Evolutionary conservation across 306 rosid species (phyloP).

Genomic region (Parietaria judaica): DNA sequence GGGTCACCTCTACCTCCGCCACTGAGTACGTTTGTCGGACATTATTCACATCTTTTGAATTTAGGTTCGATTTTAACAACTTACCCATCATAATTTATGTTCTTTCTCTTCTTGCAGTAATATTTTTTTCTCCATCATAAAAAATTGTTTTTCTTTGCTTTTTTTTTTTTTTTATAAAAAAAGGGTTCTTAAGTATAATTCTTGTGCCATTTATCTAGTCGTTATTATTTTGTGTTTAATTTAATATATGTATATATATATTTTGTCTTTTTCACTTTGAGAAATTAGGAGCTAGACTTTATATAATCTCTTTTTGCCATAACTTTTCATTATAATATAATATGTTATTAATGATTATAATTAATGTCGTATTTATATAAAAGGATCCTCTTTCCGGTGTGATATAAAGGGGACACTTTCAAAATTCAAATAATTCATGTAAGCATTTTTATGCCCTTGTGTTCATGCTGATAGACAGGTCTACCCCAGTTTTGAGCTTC

Average conservation of each 20-base stretch:
- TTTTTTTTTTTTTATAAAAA: no score
- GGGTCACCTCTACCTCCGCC: no score
- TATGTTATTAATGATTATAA: slow-evolving; percentile 2
- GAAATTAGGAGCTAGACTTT: slow-evolving; percentile 19
- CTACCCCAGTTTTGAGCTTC: slow-evolving; percentile 1
- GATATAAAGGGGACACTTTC: not conserved
- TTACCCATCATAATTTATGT: no score
- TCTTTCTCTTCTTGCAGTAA: no score
- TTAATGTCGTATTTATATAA: slow-evolving; percentile 15
- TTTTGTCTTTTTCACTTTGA: slow-evolving; percentile 8
- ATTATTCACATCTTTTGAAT: no score
- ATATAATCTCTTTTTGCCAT: slow-evolving; percentile 15
- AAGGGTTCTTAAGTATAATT: no score
- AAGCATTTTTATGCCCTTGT: not conserved
- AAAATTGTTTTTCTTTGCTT: no score
- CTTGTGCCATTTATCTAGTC: no score
- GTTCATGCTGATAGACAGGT: not conserved
- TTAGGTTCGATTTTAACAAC: no score
- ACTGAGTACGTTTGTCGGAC: no score
- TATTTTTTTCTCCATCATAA: no score
- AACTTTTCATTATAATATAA: not conserved
- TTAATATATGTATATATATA: not conserved
- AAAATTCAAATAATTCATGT: not conserved
- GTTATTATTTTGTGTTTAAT: no score
- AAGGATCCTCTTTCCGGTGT: slow-evolving; percentile 10